Conservation (phyloP, 2,329 filamentous ascomycete genomes). For the Venturia nashicola region DNA sequence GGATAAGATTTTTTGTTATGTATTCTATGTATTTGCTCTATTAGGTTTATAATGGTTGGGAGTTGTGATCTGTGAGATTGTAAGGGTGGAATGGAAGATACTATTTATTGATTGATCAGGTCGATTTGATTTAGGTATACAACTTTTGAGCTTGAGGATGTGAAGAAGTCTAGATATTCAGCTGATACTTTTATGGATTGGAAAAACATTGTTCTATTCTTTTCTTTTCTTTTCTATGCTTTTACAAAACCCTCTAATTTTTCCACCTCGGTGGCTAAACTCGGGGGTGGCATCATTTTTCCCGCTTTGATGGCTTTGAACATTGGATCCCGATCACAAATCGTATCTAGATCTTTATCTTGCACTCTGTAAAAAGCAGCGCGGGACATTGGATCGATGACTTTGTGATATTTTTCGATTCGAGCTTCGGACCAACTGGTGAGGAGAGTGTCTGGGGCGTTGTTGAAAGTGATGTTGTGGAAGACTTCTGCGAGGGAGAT, state of each 20-base stretch:
- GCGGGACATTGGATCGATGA: constrained; percentile 19
- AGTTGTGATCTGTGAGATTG: no score
- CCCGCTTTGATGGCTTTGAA: constrained; percentile 5
- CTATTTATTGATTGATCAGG: no score
- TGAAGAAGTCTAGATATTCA: no score
- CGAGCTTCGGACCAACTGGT: constrained; percentile 23
- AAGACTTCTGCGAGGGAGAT: constrained; percentile 20
- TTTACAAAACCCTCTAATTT: neutral
- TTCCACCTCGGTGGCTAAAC: neutral
- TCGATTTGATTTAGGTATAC: no score
- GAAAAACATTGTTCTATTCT: no score
- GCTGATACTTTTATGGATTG: no score
- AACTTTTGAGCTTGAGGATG: no score
- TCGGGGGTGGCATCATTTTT: neutral
- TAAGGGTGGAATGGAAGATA: no score
- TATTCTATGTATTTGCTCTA: no score
- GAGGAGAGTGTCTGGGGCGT: constrained; percentile 18
- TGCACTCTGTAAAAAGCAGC: constrained; percentile 2
- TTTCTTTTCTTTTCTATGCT: no score
- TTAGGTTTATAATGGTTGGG: no score
- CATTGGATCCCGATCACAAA: constrained; percentile 1
- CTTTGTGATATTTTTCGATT: constrained; percentile 21
- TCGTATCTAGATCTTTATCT: neutral
- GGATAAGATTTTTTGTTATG: no score
- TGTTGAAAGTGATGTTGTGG: constrained; percentile 15